phyloP scores from a whole-genome alignment of 2,329 filamentous ascomycete species.

The Nakataea oryzae region DNA sequence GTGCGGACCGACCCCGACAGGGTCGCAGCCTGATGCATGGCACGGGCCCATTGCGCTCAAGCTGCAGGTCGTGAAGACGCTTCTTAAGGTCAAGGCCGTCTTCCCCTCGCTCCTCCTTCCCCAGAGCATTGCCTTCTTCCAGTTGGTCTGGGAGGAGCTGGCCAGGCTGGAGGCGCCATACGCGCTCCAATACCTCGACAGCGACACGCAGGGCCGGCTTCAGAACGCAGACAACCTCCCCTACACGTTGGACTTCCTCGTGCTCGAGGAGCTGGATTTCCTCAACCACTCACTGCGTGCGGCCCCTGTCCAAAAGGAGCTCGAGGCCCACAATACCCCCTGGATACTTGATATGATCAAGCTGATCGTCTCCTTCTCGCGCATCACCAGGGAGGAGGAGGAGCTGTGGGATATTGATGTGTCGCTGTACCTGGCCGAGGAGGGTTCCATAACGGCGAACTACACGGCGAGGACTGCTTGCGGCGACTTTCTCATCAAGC shows the following conservation, averaged over 20 bases:
- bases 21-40: constrained; percentile 55
- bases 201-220: constrained; percentile 75
- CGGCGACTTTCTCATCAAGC: constrained; percentile 83
- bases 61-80: constrained; percentile 84
- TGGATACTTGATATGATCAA: constrained; percentile 88
- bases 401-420: constrained; percentile 95
- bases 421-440: constrained; percentile 89
- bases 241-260: constrained; percentile 86
- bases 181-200: constrained; percentile 73
- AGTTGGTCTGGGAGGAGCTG: constrained; percentile 82
- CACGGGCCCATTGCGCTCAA: constrained; percentile 80
- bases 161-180: constrained; percentile 62
- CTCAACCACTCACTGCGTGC: constrained; percentile 85
- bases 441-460: constrained; percentile 88
- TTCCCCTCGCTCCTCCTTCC: constrained; percentile 75
- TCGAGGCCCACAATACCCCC: constrained; percentile 71
- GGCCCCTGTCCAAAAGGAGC: constrained; percentile 76
- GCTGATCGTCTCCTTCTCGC: constrained; percentile 73
- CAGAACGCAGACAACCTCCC: constrained; percentile 88
- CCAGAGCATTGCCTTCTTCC: constrained; percentile 75
- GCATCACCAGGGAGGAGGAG: constrained; percentile 87
- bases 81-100: constrained; percentile 78
- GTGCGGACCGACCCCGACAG: constrained; percentile 38
- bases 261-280: constrained; percentile 90
- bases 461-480: constrained; percentile 92